Conservation (phyloP, 2,329 filamentous ascomycete species). For the Cordyceps cateniannulata region DNA sequence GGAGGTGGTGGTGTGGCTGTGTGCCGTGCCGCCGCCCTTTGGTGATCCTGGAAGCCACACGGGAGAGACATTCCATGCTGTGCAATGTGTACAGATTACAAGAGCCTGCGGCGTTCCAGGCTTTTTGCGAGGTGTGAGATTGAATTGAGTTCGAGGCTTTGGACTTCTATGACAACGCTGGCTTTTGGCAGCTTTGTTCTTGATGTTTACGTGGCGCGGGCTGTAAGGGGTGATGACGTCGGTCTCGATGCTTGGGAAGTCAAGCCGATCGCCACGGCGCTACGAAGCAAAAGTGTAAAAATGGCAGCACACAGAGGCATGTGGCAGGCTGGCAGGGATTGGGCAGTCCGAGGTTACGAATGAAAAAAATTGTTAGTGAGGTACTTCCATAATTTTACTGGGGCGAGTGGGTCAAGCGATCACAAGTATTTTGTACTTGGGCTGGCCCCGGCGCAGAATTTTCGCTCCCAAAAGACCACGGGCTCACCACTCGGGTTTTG, state of each 20-base stretch:
- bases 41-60: background rate
- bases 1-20: background rate
- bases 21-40: background rate
- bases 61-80: constrained; percentile 3
- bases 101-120: background rate
- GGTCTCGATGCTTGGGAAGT: background rate
- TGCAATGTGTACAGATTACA: background rate
- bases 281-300: background rate
- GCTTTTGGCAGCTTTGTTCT: background rate
- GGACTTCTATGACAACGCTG: background rate
- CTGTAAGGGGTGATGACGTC: background rate
- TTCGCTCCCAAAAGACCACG: constrained; percentile 18
- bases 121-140: background rate
- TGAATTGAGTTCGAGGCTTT: background rate
- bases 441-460: constrained; percentile 25
- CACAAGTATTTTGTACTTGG: constrained; percentile 17
- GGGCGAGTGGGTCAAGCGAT: background rate
- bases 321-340: background rate
- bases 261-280: background rate
- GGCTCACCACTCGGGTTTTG: background rate
- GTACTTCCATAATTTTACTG: constrained; percentile 20
- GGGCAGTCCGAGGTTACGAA: background rate
- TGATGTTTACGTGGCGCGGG: background rate
- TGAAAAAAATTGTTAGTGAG: constrained; percentile 31
- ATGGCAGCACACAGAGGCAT: background rate